Evolutionary conservation across 495 filamentous ascomycete genomes (phyloP), one percentile per base, ranked within the genome.

Genomic region (Entonaema liquescens): DNA sequence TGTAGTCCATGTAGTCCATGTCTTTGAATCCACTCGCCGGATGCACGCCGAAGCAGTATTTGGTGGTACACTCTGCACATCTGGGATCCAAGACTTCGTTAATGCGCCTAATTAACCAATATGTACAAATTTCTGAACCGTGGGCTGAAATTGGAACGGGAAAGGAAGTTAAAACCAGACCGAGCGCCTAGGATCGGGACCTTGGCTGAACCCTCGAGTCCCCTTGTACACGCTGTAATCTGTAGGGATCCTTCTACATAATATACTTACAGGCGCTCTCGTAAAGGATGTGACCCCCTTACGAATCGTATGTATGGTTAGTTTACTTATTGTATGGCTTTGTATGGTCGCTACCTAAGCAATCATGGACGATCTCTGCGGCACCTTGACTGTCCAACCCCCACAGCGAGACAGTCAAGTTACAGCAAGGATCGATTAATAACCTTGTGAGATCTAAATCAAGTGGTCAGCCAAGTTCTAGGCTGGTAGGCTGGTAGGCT

Each of bases 401-500:
- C 70, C 70, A 69, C 70, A 69, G 57, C 44, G 62, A 65, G 71
- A 56, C 52, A 33, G 67, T 21, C 60, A 44, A 35, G 65, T 65
- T 50, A 60, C 55, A 65, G 44, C 70, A 73, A 42, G 70, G 70
- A 55, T 68, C 21, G 49, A 66, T 66, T 73, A 62, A 73, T 69
- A 73, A 67, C 65, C 65, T 69, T 69, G 62, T 66, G 62, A 69
- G 65, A 73, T 73, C 70, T 68, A 68, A 67, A 63, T 64, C 67
- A 67, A 64, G 61, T 70, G 53, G 64, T 44, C 31, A 59, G 65
- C 66, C 61, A 59, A 66, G 62, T 50, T 61, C 62, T 31, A 60
- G 31, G 28, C 61, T 44, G 49, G n/a, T n/a, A n/a, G n/a, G n/a
- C n/a, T n/a, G 60, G 36, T 26, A 40, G 59, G 59, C 66, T 42